Evolutionary conservation across 2,329 filamentous ascomycete genomes (phyloP), one percentile per base, ranked within the genome.

Genomic region (Ophiosphaerella herpotricha): DNA sequence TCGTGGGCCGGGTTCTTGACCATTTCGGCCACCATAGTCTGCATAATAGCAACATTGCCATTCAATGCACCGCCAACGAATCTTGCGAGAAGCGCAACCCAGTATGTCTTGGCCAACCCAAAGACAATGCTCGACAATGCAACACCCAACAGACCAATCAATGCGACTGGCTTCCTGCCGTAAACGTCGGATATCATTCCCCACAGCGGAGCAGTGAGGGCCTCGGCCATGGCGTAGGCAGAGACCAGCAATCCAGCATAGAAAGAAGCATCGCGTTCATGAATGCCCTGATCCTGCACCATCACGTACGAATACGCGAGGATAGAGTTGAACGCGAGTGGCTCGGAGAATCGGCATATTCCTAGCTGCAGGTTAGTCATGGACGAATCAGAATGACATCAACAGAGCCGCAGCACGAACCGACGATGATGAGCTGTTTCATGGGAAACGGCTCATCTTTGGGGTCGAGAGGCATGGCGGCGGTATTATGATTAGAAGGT

Each of bases 1-100:
- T 96, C 91, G 73, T 96, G 90, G 61, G 91, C 89, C n/a, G 89
- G 90, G 54, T 89, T 90, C 36, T 84, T 90, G 47, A 95, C 89
- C 56, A 96, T 77, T 74, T 97, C 92, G n/a, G 88, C 90, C 9
- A 96, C 91, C 89, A 96, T 95, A 18, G 91, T 96, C 74, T 95
- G 73, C 68, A 94, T 91, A 37, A 94, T 89, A 24, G 89, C 91
- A 58, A 96, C 91, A 68, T 96, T 96, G 51, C 92, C 92, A 71
- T 96, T 96, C 50, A 97, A 77, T 9, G 92, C 80, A 26, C 92
- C 91, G 39, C 91, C 92, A 12, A 94, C 68, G 37, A 87, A 85
- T 60, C 92, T 82, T 12, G 90, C 91, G 36, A 85, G 67, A 45
- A 97, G 76, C 13, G 92, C 92, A 49, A 94, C 76, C 88, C 90